Evolutionary conservation across 257 asterid species (phyloP).

Genomic region (Knoxia roxburghii): DNA sequence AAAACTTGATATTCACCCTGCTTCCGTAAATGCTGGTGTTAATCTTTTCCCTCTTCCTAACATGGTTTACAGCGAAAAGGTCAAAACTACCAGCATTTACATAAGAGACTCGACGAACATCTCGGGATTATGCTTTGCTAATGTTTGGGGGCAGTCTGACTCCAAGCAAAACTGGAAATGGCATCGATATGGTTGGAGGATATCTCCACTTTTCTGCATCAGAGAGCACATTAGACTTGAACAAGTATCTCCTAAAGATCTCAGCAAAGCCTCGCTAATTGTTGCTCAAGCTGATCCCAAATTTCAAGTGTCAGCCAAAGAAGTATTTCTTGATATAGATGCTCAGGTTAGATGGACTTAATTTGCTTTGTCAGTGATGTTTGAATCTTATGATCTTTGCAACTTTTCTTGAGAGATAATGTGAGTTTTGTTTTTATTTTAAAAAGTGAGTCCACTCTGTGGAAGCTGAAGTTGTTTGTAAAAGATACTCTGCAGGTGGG

Average conservation of each 20-base stretch:
- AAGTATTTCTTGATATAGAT: constrained; percentile 71
- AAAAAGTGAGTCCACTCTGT: constrained; percentile 82
- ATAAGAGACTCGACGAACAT: constrained; percentile 84
- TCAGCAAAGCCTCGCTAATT: constrained; percentile 63
- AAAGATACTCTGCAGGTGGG: constrained; percentile 53
- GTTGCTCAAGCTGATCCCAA: constrained; percentile 57
- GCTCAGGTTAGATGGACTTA: constrained; percentile 48
- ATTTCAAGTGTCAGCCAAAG: constrained; percentile 48
- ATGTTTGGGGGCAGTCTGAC: constrained; percentile 94
- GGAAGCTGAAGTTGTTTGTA: constrained; percentile 75
- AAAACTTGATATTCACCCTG: constrained; percentile 86
- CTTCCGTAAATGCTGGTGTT: constrained; percentile 77
- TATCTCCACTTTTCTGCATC: constrained; percentile 96
- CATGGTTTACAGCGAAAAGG: constrained; percentile 90
- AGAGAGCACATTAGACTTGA: constrained; percentile 76
- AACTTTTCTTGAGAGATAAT: background rate
- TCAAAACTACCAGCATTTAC: constrained; percentile 67
- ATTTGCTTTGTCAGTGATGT: background rate
- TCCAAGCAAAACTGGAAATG: constrained; percentile 66
- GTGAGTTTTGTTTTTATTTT: background rate
- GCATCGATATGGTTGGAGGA: constrained; percentile 97
- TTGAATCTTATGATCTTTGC: background rate
- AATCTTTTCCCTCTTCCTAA: constrained; percentile 82
- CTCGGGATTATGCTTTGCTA: constrained; percentile 82
- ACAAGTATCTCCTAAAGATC: constrained; percentile 57